Evolutionary conservation across 208 protist genomes (phyloP).

Genomic region (Tetramitus jugosus): DNA sequence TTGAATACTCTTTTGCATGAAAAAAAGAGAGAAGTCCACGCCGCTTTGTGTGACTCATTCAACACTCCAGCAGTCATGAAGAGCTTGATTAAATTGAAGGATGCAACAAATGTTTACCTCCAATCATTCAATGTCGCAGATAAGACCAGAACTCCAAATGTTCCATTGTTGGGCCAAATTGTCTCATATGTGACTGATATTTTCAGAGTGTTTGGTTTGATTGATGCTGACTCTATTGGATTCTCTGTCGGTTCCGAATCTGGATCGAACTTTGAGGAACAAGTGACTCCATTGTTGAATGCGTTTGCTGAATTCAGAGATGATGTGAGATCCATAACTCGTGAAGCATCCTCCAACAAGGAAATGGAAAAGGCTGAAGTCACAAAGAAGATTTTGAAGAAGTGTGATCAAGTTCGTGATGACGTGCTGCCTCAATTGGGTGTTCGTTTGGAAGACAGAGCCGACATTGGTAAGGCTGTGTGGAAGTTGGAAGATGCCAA

Average conservation of each 20-base stretch:
- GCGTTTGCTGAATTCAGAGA: neutral
- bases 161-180: conserved; percentile 61
- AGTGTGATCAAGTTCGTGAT: conserved; percentile 43
- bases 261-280: neutral
- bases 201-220: conserved; percentile 78
- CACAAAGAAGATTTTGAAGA: conserved; percentile 12
- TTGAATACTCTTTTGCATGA: conserved; percentile 26
- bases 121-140: too few species aligned
- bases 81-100: conserved; percentile 60
- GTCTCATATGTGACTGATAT: conserved; percentile 75
- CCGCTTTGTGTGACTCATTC: conserved; percentile 65
- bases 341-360: too few species aligned
- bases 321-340: neutral
- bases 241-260: neutral
- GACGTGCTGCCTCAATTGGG: conserved; percentile 44
- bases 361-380: conserved; percentile 30
- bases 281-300: neutral
- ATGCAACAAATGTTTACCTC: conserved; percentile 68
- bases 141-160: conserved; percentile 34
- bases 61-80: conserved; percentile 73
- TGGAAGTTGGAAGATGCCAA: conserved; percentile 7
- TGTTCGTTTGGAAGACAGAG: conserved; percentile 46
- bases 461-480: neutral
- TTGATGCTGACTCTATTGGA: neutral
- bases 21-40: conserved; percentile 33